A percentile compares a stretch with the other conserved stretches of the same genome.
Conservation (phyloP, 257 asterid species). For the Anisodus tanguticus region DNA sequence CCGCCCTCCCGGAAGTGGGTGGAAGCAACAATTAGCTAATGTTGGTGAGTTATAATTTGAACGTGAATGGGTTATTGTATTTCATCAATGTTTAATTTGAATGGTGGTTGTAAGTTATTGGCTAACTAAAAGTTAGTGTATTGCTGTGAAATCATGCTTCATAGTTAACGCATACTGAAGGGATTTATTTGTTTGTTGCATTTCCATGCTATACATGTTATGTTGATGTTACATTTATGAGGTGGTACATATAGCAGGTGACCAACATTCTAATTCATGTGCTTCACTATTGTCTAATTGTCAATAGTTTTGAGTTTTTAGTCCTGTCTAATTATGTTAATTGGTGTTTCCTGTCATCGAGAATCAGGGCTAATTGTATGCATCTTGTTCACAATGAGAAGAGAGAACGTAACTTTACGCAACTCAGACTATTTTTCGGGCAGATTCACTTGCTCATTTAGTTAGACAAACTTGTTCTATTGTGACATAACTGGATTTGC, state of each 20-base stretch:
- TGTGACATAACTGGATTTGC: neutral
- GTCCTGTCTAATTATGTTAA: neutral
- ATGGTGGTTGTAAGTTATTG: neutral
- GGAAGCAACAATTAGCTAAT: conserved; percentile 45
- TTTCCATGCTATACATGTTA: neutral
- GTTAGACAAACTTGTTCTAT: neutral
- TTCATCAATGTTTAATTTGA: neutral
- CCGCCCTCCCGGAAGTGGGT: conserved; percentile 47
- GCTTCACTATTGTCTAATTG: neutral
- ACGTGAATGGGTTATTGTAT: neutral
- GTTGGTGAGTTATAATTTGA: conserved; percentile 36
- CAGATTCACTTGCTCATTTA: neutral
- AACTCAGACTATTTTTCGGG: neutral
- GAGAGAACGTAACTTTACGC: neutral
- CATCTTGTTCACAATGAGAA: conserved; percentile 13
- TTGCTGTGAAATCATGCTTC: neutral
- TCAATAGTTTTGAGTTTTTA: conserved; percentile 9
- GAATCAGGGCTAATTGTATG: neutral
- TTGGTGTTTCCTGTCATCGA: neutral
- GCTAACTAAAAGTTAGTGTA: neutral
- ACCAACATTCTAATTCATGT: neutral
- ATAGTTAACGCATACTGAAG: neutral
- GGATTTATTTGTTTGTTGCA: neutral
- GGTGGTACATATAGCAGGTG: neutral
- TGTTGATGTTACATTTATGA: neutral